Percentiles rank a stretch among this genome's conserved stretches.
Evolutionary conservation across 768 basidiomycete species (phyloP).

Genomic region (Amanita molliuscula): DNA sequence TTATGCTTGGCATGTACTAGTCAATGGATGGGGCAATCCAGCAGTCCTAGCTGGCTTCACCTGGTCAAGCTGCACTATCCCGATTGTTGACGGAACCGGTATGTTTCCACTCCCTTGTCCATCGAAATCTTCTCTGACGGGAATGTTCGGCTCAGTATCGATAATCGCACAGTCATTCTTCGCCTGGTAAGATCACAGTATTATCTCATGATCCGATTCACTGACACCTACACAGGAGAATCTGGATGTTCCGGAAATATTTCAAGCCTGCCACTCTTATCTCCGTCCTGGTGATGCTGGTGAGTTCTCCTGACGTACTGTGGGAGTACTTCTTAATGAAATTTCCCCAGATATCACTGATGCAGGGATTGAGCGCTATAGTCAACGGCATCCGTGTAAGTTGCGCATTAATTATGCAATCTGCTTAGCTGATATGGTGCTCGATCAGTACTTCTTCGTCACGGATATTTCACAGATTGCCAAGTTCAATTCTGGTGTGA

Average conservation of each 20-base stretch:
- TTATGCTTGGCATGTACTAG: constrained; percentile 1
- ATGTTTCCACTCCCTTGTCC: neutral
- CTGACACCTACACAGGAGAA: neutral
- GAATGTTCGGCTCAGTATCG: neutral
- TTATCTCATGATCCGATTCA: neutral
- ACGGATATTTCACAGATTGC: neutral
- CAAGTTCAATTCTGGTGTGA: constrained; percentile 4
- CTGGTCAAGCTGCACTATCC: constrained; percentile 3
- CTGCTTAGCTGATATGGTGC: neutral
- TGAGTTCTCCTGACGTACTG: neutral
- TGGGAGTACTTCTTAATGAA: neutral
- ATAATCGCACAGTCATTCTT: constrained; percentile 4
- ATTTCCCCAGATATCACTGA: neutral
- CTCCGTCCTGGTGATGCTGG: neutral
- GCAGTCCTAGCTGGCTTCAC: neutral
- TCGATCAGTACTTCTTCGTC: constrained; percentile 1
- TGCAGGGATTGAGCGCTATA: constrained; percentile 4
- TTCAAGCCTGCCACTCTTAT: neutral
- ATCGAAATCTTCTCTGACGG: neutral
- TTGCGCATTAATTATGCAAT: neutral
- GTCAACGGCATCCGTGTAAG: constrained; percentile 5
- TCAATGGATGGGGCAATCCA: constrained; percentile 2
- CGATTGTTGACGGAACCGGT: neutral
- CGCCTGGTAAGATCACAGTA: neutral
- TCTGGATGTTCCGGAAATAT: constrained; percentile 2